Evolutionary conservation across 306 rosid genomes (phyloP).

Genomic region (Crotalaria pallida): DNA sequence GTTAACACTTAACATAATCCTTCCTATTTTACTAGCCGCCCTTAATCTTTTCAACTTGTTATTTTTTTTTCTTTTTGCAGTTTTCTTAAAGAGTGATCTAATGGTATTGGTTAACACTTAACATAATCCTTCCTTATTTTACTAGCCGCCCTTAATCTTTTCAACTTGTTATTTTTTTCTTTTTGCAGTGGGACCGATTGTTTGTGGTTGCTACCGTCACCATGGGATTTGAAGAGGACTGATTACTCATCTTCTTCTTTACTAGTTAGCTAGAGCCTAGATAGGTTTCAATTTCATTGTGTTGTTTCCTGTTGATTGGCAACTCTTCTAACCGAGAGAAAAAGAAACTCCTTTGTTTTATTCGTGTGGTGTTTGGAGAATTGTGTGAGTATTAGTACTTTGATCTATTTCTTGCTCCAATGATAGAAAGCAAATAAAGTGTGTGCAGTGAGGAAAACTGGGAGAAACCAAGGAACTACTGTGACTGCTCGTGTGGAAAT

Average conservation of each 20-base stretch:
- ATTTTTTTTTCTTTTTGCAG: constrained; percentile 45
- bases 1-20: too few relatives aligned
- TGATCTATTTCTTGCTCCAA: constrained; percentile 1
- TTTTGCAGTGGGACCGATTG: constrained; percentile 56
- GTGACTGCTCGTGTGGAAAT: background rate
- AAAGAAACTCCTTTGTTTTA: constrained; percentile 40
- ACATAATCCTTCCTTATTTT: too few relatives aligned
- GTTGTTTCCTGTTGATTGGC: constrained; percentile 28
- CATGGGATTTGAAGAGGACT: constrained; percentile 26
- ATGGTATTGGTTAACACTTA: too few relatives aligned
- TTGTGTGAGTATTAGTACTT: constrained; percentile 20
- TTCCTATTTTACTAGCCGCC: too few relatives aligned
- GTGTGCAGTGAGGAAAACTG: background rate
- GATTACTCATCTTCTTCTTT: constrained; percentile 35
- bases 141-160: constrained; percentile 15
- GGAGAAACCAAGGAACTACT: background rate
- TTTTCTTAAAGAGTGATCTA: too few relatives aligned
- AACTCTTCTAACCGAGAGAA: constrained; percentile 34
- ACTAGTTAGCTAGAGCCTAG: constrained; percentile 46
- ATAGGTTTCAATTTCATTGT: constrained; percentile 44
- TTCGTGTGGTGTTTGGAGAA: constrained; percentile 40
- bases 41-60: constrained; percentile 3
- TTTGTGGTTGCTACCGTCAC: background rate
- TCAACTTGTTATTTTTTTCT: background rate
- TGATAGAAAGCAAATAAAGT: background rate